Percentiles rank a stretch among this genome's conserved stretches.
phyloP scores from a whole-genome alignment of 139 green algal species.

The Klebsormidium nitens region DNA sequence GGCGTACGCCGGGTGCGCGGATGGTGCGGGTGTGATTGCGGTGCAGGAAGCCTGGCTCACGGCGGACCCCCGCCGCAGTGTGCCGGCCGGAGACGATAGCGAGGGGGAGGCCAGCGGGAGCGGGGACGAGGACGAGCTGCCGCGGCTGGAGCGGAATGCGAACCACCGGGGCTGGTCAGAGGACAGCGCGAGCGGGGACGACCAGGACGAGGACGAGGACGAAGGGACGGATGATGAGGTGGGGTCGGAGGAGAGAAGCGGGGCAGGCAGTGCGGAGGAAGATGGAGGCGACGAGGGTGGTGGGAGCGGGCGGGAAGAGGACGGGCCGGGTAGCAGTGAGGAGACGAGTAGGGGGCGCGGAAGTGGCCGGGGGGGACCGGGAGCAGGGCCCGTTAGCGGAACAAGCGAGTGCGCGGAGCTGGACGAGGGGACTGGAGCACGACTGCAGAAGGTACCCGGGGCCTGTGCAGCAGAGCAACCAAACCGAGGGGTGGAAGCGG shows the following conservation, averaged over 20 bases:
- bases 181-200: background rate
- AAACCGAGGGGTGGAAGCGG: too few relatives aligned
- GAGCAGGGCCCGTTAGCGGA: too few relatives aligned
- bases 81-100: background rate
- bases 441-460: too few relatives aligned
- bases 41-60: slow-evolving; percentile 53
- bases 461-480: too few relatives aligned
- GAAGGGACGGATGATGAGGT: slow-evolving; percentile 24
- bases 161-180: background rate
- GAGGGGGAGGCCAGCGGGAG: slow-evolving; percentile 11
- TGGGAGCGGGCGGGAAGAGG: slow-evolving; percentile 12
- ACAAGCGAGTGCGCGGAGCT: too few relatives aligned
- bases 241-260: slow-evolving; percentile 7
- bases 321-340: background rate
- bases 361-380: background rate
- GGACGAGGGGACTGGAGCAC: too few relatives aligned
- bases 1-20: slow-evolving; percentile 68
- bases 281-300: slow-evolving; percentile 15
- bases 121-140: slow-evolving; percentile 9
- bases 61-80: background rate
- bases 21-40: slow-evolving; percentile 68
- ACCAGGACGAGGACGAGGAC: slow-evolving; percentile 12
- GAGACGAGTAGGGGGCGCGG: background rate
- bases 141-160: background rate
- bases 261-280: too few relatives aligned